phyloP scores from a whole-genome alignment of 2,329 filamentous ascomycete genomes.

The Fusarium pseudocircinatum region DNA sequence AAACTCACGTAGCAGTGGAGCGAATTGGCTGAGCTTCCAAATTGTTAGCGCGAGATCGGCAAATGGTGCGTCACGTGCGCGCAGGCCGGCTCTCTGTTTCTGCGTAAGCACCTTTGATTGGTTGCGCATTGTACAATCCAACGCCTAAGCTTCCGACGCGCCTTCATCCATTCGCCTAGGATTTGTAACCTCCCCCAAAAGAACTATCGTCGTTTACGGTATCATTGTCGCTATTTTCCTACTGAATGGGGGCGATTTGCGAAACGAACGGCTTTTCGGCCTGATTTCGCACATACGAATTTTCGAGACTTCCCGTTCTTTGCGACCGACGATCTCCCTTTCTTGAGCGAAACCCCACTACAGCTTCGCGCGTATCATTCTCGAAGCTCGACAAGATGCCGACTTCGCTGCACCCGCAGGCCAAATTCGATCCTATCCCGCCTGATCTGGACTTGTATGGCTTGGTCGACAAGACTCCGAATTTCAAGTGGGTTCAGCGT shows the following conservation, averaged over 20 bases:
- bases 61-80: slow-evolving; percentile 23
- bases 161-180: not conserved
- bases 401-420: slow-evolving; percentile 76
- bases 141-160: slow-evolving; percentile 16
- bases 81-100: not conserved
- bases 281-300: not conserved
- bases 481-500: slow-evolving; percentile 87
- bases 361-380: slow-evolving; percentile 9
- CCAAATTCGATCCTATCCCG: slow-evolving; percentile 90
- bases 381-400: slow-evolving; percentile 68
- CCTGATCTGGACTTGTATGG: slow-evolving; percentile 81
- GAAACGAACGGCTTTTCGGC: slow-evolving; percentile 4
- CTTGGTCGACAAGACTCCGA: slow-evolving; percentile 80
- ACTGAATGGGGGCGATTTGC: slow-evolving; percentile 2
- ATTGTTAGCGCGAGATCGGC: not conserved
- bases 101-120: slow-evolving; percentile 18
- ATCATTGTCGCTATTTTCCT: not conserved
- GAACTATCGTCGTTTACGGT: not conserved
- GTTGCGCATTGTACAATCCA: slow-evolving; percentile 27
- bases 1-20: not conserved
- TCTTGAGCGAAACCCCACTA: slow-evolving; percentile 4
- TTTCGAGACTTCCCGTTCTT: not conserved
- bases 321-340: not conserved
- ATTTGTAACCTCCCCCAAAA: slow-evolving; percentile 3
- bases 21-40: not conserved